Evolutionary conservation across 208 protist genomes (phyloP), one percentile per base, ranked within the genome.

Genomic region (Trypanosoma boissoni): DNA sequence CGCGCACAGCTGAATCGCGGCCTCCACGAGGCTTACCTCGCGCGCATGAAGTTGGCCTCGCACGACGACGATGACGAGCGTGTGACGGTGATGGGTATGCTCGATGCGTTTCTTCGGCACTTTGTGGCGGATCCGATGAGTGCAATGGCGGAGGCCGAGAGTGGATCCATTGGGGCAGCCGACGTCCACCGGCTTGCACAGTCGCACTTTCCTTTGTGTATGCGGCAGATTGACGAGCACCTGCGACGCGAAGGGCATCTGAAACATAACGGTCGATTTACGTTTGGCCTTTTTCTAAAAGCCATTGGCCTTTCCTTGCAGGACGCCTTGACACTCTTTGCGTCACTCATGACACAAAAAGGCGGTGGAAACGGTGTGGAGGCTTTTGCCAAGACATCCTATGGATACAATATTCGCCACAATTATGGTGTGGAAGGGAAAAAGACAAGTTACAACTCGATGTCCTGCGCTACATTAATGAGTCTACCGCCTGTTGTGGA

Each of bases 391-490:
- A 91, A 94, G 66, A 88, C 87, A 10, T 52, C 85, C 55, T 97
- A 97, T 73, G 91, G 87, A 45, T 97, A 97, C 77, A 88, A 86
- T 51, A 80, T 95, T 21, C 83, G 91, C 18, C 87, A 95, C 73
- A 91, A 92, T 69, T 97, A 95, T 64, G 91, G 91, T 18, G 77
- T 88, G 80, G 88, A 97, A 63, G 91, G 91, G 3, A 95, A 92
- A 68, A 92, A 94, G 68, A 93, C 83, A 42, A 87, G 76, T 58
- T 97, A 97, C 72, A 93, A 51, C 57, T 88, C 85, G 21, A 71
- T 77, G 1, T 91, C 81, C 6, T 97, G 91, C 60, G 69, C 70
- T 16, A 89, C 86, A 3, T 65, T 97, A 4, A 44, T 97, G n/a
- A 65, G 34, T n/a, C 84, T 92, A n/a, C 84, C 84, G 14, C 87